Evolutionary conservation across 148 eudicot genomes (phyloP), one percentile per base, ranked within the genome.

Genomic region (Chenopodium formosanum): DNA sequence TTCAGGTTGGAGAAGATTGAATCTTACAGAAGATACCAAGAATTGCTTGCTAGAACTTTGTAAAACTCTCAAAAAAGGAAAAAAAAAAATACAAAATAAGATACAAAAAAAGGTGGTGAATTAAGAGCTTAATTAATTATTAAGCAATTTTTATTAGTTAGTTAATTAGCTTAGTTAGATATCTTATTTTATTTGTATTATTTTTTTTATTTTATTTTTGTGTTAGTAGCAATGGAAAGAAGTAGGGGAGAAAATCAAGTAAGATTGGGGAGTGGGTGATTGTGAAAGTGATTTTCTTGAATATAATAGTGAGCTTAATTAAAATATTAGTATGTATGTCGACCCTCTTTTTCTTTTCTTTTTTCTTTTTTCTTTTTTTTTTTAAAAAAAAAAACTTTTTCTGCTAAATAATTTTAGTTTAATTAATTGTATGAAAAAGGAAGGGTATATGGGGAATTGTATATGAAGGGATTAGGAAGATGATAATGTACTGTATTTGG

Each of bases 1-100:
- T 97, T 97, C 81, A 86, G 87, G 91, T 79, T 97, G 89, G 99
- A 97, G 89, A 97, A 97, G 86, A 86, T 85, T 79, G 99, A 97
- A 82, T 97, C 99, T 20, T 86, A 90, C 75, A 89, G 99, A 86
- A 94, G 90, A 84, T 97, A 88, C 78, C 99, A 97, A 85, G 99
- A 94, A 77, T 92, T 97, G 91, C 87, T 97, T 91, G 98, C 98
- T 79, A 94, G 99, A 87, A 90, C 91, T 84, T 87, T 92, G 71
- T 85, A 79, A 85, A 63, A 0, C 37, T 74, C 13, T n/a, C 17
- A 29, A 1, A 19, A 3, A 27, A 27, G 10, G 29, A 74, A 40
- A 53, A 29, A 2, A 19, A 3, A 10, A 20, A 31, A 74, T 25
- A 34, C 17, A 22, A 81, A 74, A 74, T 58, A 48, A 50, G 53